Evolutionary conservation across 1,139 yeast species (phyloP).

Genomic region (Pneumocystis jirovecii): DNA sequence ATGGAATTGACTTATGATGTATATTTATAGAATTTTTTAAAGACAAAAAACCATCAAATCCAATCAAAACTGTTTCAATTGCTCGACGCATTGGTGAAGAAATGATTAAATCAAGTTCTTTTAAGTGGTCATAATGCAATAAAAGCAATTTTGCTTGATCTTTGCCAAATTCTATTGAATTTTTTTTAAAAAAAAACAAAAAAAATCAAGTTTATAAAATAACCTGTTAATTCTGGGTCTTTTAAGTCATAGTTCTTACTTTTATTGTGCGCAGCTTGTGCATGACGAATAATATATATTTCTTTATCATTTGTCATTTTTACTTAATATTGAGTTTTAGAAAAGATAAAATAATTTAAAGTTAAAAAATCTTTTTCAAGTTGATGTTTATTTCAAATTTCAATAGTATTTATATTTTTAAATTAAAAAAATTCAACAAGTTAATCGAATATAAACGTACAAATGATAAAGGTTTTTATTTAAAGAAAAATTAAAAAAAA

Average conservation of each 20-base stretch:
- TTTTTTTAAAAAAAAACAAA: background rate
- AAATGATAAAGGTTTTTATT: background rate
- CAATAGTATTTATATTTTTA: too few species aligned
- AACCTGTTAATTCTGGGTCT: conserved; percentile 12
- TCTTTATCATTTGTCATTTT: background rate
- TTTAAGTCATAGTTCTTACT: conserved; percentile 10
- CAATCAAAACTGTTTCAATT: conserved; percentile 12
- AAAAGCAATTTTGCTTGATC: conserved; percentile 9
- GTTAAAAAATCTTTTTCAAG: background rate
- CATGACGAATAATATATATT: conserved; percentile 20
- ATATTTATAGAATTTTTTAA: background rate
- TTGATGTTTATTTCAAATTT: too few species aligned
- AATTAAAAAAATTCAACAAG: too few species aligned
- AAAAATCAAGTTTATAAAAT: background rate
- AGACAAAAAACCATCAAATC: conserved; percentile 1
- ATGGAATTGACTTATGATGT: background rate
- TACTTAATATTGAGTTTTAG: background rate
- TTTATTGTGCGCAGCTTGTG: conserved; percentile 14
- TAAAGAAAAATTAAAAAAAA: too few species aligned
- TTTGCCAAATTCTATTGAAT: conserved; percentile 5
- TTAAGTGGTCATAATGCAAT: conserved; percentile 2
- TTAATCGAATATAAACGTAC: background rate
- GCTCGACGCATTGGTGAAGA: conserved; percentile 14
- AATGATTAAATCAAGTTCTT: conserved; percentile 9
- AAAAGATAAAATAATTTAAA: background rate